These are phyloP conservation scores for Colletotrichum nymphaeae DNA, from an alignment of 2,329 filamentous ascomycete species.

Conservation along the genomic window DNA sequence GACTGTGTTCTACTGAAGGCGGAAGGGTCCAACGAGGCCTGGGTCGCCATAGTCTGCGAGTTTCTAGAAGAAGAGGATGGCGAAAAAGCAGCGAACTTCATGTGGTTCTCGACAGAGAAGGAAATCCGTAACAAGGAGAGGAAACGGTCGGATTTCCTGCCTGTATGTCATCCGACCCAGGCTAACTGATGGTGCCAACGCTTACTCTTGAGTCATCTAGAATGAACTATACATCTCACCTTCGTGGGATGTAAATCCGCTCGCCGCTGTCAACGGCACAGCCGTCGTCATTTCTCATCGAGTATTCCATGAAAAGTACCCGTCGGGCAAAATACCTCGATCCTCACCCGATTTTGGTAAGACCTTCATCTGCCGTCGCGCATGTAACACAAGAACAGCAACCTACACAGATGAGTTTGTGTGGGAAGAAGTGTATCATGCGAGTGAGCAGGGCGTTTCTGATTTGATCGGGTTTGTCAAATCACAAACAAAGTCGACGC, in stretches of 20 bases:
- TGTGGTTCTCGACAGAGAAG: conserved; percentile 95
- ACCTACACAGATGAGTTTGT: conserved; percentile 92
- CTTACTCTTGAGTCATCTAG: conserved; percentile 48
- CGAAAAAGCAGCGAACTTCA: conserved; percentile 85
- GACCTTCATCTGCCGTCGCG: conserved; percentile 88
- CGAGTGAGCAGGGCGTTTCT: conserved; percentile 73
- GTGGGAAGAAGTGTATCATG: conserved; percentile 87
- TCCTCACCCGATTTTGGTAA: conserved; percentile 82
- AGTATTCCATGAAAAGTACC: conserved; percentile 76
- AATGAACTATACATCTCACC: conserved; percentile 95
- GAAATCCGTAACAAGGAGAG: conserved; percentile 87
- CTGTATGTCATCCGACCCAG: conserved; percentile 56
- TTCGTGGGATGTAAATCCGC: conserved; percentile 86
- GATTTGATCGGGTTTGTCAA: conserved; percentile 75
- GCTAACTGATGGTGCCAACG: background rate
- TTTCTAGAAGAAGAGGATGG: conserved; percentile 82
- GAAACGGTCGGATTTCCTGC: conserved; percentile 83
- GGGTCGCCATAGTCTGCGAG: conserved; percentile 89
- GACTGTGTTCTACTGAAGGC: conserved; percentile 90
- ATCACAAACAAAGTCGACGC: conserved; percentile 77
- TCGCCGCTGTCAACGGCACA: conserved; percentile 91
- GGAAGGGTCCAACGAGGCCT: conserved; percentile 86
- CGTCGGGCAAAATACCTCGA: conserved; percentile 79
- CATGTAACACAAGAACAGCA: conserved; percentile 88
- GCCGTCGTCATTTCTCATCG: conserved; percentile 82